A percentile compares a stretch with the other conserved stretches of the same genome.
Evolutionary conservation across 106 monocot genomes (phyloP).

Genomic region (Hemerocallis citrina): DNA sequence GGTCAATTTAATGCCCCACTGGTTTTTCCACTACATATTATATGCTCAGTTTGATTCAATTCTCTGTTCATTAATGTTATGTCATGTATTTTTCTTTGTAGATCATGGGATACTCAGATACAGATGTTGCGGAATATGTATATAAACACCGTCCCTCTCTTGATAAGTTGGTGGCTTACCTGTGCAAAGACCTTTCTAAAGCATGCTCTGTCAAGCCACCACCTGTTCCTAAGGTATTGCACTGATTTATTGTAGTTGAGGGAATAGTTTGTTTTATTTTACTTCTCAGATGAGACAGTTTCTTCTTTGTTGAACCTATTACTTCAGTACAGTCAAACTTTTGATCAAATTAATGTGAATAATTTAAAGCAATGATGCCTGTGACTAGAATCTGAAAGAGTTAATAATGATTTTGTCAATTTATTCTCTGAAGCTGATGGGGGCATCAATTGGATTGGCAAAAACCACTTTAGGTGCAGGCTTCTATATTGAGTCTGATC

Average conservation of each 20-base stretch:
- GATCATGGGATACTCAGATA: constrained; percentile 92
- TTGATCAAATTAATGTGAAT: no score
- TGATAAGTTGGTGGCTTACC: constrained; percentile 49
- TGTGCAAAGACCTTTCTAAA: constrained; percentile 78
- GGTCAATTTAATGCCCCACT: no score
- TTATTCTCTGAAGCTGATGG: no score
- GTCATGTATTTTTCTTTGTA: constrained; percentile 21
- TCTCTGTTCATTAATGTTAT: background rate
- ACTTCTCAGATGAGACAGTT: background rate
- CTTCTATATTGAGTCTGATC: no score
- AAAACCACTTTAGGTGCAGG: no score
- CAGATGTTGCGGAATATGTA: constrained; percentile 91
- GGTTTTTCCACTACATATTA: background rate
- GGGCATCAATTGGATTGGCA: no score
- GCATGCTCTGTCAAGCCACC: constrained; percentile 65
- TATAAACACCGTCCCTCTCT: constrained; percentile 59
- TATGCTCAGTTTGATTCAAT: background rate
- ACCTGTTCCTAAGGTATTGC: constrained; percentile 76
- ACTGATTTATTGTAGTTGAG: background rate
- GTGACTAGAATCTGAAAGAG: no score
- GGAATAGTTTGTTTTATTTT: background rate
- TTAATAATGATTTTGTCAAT: no score
- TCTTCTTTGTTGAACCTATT: no score
- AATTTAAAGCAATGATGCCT: no score
- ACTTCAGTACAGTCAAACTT: no score